Percentiles rank a stretch among this genome's conserved stretches.
phyloP scores from a whole-genome alignment of 345 rosid genomes.

The Nephelium lappaceum region DNA sequence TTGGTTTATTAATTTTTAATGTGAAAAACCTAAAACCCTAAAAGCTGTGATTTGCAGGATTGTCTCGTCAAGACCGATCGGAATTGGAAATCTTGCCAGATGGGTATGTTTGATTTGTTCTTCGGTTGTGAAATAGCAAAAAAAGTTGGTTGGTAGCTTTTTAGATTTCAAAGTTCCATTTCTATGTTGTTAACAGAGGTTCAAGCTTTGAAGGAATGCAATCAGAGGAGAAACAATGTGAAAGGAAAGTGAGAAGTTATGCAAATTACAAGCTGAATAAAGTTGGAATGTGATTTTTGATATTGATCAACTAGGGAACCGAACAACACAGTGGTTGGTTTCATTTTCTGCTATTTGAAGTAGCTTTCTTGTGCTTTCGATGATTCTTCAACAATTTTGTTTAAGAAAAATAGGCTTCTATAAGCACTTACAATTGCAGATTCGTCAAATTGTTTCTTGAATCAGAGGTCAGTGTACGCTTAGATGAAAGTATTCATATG shows the following conservation, averaged over 20 bases:
- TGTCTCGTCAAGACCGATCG: slow-evolving; percentile 72
- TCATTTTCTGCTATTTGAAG: neutral
- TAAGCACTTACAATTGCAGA: neutral
- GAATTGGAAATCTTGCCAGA: slow-evolving; percentile 89
- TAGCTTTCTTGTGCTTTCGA: neutral
- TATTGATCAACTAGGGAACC: neutral
- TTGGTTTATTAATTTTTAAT: neutral
- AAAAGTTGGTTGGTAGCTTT: neutral
- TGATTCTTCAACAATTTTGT: slow-evolving; percentile 3
- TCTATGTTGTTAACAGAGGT: slow-evolving; percentile 42
- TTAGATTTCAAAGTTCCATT: neutral
- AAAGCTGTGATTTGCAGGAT: slow-evolving; percentile 44
- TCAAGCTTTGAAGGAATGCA: slow-evolving; percentile 67
- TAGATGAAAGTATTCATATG: neutral
- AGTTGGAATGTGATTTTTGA: neutral
- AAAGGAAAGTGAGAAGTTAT: slow-evolving; percentile 26
- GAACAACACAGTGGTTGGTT: neutral
- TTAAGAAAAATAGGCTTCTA: neutral
- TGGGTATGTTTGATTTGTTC: slow-evolving; percentile 42
- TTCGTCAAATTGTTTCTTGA: neutral
- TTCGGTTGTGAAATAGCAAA: slow-evolving; percentile 10
- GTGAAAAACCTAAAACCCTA: slow-evolving; percentile 23
- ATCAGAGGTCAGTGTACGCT: neutral
- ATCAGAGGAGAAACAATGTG: slow-evolving; percentile 41
- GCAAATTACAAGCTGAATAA: neutral